A percentile compares a stretch with the other conserved stretches of the same genome.
Conservation (phyloP, 139 green algal genomes). For the Zygnema cylindricum region DNA sequence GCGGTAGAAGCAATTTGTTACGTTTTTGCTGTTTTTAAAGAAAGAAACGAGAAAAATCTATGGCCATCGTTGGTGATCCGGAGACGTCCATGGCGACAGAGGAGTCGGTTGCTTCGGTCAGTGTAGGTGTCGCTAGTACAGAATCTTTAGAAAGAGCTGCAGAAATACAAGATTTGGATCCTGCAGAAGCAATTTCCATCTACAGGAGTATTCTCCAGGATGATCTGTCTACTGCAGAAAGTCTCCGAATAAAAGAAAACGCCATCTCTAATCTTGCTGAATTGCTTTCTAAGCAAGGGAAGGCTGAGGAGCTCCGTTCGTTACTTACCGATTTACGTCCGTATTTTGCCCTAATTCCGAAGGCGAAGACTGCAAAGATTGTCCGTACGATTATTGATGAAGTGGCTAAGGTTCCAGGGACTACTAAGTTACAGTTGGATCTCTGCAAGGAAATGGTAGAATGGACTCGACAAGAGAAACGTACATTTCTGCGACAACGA, state of each 20-base stretch:
- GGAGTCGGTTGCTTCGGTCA: not conserved
- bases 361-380: constrained; percentile 98
- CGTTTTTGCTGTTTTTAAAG: too few relatives aligned
- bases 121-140: constrained; percentile 18
- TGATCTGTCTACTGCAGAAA: constrained; percentile 12
- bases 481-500: constrained; percentile 94
- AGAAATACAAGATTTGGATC: constrained; percentile 7
- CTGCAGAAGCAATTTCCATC: constrained; percentile 14
- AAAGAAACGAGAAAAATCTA: too few relatives aligned
- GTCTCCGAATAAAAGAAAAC: constrained; percentile 67
- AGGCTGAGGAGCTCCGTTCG: constrained; percentile 73
- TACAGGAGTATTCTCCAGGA: constrained; percentile 41
- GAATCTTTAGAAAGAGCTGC: constrained; percentile 22
- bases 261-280: constrained; percentile 75
- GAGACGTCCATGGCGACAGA: constrained; percentile 18
- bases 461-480: constrained; percentile 92
- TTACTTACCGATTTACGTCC: constrained; percentile 86
- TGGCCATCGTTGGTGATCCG: too few relatives aligned
- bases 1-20: too few relatives aligned
- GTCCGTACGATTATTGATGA: constrained; percentile 93
- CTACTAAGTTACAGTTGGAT: constrained; percentile 84
- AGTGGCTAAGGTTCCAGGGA: constrained; percentile 87
- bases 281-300: constrained; percentile 74
- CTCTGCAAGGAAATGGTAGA: constrained; percentile 93
- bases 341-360: constrained; percentile 89